A percentile compares a stretch with the other conserved stretches of the same genome.
Conservation (phyloP, 2,329 filamentous ascomycete species). For the Neonectria sp. region DNA sequence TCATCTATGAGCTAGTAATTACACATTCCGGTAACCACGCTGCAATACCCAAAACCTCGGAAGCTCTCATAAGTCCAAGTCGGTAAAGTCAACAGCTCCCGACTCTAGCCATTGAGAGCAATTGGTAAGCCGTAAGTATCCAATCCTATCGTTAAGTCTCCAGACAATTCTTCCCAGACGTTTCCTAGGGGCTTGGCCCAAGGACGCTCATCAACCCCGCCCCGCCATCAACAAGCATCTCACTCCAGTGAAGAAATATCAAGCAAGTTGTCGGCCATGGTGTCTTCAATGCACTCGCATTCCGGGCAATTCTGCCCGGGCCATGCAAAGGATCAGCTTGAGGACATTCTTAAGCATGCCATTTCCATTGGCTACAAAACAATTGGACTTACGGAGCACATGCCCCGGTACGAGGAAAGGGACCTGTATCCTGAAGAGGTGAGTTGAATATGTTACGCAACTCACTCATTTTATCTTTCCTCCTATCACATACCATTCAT, state of each 20-base stretch:
- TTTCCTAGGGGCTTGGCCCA: no score
- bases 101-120: no score
- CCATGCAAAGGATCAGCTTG: conserved; percentile 88
- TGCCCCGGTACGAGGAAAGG: conserved; percentile 80
- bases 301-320: conserved; percentile 96
- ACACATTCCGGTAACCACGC: neutral
- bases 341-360: conserved; percentile 85
- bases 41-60: neutral
- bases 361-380: conserved; percentile 84
- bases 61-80: neutral
- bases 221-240: neutral
- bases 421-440: conserved; percentile 97
- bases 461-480: no score
- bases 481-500: no score
- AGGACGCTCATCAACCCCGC: no score
- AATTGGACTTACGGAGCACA: conserved; percentile 94
- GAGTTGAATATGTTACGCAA: no score
- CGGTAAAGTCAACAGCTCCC: no score
- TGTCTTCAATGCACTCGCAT: conserved; percentile 98
- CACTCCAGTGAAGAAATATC: neutral
- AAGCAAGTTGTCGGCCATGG: no score
- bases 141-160: no score
- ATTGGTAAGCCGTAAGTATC: no score
- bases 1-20: neutral
- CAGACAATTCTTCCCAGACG: no score